Conservation (phyloP, 176 grass and related monocot species). For the Cenchrus purpureus region DNA sequence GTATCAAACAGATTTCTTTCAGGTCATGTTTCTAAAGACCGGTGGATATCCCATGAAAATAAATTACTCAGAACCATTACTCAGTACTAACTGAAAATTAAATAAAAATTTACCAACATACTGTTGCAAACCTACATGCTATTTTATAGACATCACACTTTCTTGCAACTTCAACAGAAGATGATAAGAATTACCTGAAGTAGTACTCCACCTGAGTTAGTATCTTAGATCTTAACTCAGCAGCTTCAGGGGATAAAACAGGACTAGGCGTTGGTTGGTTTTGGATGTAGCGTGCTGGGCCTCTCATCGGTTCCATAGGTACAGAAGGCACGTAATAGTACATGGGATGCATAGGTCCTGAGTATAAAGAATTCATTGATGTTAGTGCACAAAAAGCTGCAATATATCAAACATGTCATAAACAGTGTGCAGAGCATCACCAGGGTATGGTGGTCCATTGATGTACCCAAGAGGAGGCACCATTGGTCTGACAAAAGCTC, state of each 20-base stretch:
- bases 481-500: conserved; percentile 66
- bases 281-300: conserved; percentile 48
- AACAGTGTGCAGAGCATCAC: conserved; percentile 46
- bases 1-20: neutral
- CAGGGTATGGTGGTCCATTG: conserved; percentile 59
- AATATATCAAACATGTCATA: conserved; percentile 20
- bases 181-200: conserved; percentile 60
- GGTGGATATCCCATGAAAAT: neutral
- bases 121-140: neutral
- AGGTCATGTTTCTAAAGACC: neutral
- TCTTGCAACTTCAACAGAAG: conserved; percentile 18
- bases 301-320: conserved; percentile 60
- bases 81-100: neutral
- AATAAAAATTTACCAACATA: conserved; percentile 2
- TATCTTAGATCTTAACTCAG: conserved; percentile 67
- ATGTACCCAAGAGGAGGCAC: conserved; percentile 62
- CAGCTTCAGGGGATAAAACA: conserved; percentile 47
- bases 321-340: conserved; percentile 72
- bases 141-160: conserved; percentile 7
- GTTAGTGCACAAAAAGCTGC: conserved; percentile 25
- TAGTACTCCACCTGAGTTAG: conserved; percentile 75
- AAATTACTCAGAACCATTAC: conserved; percentile 2
- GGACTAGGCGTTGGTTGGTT: conserved; percentile 46
- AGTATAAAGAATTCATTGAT: conserved; percentile 35
- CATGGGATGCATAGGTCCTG: conserved; percentile 70